Conservation (phyloP, 2,329 filamentous ascomycete genomes). For the Pseudogymnoascus sp. region DNA sequence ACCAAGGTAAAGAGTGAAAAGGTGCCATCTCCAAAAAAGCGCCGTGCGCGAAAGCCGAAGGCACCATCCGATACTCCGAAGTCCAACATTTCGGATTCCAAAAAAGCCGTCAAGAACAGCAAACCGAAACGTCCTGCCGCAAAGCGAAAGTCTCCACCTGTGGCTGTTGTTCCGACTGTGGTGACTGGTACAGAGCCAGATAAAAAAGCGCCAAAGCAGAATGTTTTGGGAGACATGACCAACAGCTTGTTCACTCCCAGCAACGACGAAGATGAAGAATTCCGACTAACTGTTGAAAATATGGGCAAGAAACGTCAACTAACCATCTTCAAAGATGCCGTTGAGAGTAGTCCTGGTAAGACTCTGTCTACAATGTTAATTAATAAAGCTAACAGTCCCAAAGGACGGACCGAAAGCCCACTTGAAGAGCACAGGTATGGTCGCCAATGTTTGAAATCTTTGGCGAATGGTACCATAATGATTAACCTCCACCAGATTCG, state of each 20-base stretch:
- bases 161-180: constrained; percentile 19
- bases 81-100: constrained; percentile 20
- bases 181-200: constrained; percentile 15
- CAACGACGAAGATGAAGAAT: constrained; percentile 26
- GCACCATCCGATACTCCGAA: not conserved
- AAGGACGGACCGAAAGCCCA: constrained; percentile 25
- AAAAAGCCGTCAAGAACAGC: constrained; percentile 1
- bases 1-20: not conserved
- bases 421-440: constrained; percentile 25
- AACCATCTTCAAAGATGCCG: constrained; percentile 24
- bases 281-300: constrained; percentile 23
- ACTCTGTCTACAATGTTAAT: not conserved
- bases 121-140: constrained; percentile 13
- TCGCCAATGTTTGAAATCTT: not conserved
- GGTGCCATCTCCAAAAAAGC: constrained; percentile 22
- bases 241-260: constrained; percentile 15
- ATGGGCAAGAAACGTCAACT: constrained; percentile 24
- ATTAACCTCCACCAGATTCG: constrained; percentile 17
- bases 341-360: constrained; percentile 24
- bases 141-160: constrained; percentile 15
- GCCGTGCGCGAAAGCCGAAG: constrained; percentile 20
- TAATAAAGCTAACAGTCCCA: constrained; percentile 9
- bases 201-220: not conserved
- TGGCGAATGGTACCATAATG: constrained; percentile 4
- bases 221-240: not conserved